phyloP scores from a whole-genome alignment of 306 rosid genomes.

The Dryas drummondii region DNA sequence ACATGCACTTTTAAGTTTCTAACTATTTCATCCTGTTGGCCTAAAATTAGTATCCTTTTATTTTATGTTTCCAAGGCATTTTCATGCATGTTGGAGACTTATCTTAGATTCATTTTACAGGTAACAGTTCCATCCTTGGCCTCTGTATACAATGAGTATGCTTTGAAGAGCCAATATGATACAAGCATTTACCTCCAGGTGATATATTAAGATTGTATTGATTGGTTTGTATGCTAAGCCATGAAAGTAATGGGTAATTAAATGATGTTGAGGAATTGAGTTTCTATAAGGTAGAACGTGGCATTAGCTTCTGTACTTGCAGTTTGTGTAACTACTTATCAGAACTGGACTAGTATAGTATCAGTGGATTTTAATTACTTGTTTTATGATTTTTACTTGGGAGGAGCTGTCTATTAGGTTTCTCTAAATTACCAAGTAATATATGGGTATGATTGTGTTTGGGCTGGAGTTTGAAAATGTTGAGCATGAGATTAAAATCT shows the following conservation, averaged over 20 bases:
- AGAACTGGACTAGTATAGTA: not conserved
- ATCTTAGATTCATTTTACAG: slow-evolving; percentile 49
- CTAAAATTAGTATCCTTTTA: slow-evolving; percentile 1
- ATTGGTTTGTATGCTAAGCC: not conserved
- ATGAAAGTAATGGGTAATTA: not conserved
- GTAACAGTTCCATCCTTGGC: slow-evolving; percentile 97
- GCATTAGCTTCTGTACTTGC: not conserved
- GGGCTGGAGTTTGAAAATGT: not conserved
- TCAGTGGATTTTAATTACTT: not conserved
- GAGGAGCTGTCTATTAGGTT: not conserved
- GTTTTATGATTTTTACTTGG: not conserved
- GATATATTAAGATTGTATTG: slow-evolving; percentile 2
- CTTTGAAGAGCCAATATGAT: slow-evolving; percentile 98
- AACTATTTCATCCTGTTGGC: slow-evolving; percentile 9
- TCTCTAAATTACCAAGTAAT: not conserved
- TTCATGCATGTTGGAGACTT: slow-evolving; percentile 21
- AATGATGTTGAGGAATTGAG: not conserved
- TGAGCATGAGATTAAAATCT: not conserved
- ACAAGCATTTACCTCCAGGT: slow-evolving; percentile 99
- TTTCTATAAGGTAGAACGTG: not conserved
- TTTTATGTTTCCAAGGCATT: slow-evolving; percentile 9
- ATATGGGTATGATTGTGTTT: not conserved
- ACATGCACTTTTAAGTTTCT: not conserved
- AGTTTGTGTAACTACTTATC: not conserved
- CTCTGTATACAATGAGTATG: slow-evolving; percentile 96